phyloP scores from a whole-genome alignment of 2,329 filamentous ascomycete species.

The Sporothrix pallida region DNA sequence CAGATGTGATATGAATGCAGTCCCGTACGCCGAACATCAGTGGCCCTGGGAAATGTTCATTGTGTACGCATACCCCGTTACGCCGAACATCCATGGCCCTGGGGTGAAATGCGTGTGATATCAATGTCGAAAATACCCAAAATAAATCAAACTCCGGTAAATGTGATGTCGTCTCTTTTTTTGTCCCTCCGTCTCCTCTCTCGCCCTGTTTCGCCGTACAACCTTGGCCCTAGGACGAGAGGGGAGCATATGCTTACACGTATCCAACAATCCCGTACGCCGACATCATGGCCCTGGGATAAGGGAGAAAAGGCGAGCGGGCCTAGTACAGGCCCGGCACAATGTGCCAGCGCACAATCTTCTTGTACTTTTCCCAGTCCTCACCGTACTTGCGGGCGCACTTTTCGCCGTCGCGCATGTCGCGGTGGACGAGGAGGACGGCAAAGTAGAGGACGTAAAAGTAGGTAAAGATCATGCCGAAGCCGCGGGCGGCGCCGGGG shows the following conservation, averaged over 20 bases:
- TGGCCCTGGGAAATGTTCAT: slow-evolving; percentile 22
- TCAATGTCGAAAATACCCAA: not conserved
- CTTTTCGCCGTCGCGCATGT: slow-evolving; percentile 87
- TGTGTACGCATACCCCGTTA: slow-evolving; percentile 11
- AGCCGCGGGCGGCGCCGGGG: slow-evolving; percentile 75
- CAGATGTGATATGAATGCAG: not conserved
- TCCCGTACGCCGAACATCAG: slow-evolving; percentile 26
- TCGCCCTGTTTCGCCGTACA: slow-evolving; percentile 14
- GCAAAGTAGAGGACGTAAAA: slow-evolving; percentile 95
- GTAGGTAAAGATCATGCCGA: slow-evolving; percentile 88
- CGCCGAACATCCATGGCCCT: slow-evolving; percentile 29
- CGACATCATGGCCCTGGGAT: slow-evolving; percentile 6
- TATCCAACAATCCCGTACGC: slow-evolving; percentile 25
- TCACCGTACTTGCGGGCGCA: slow-evolving; percentile 88
- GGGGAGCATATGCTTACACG: not conserved
- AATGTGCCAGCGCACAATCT: slow-evolving; percentile 80
- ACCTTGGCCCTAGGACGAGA: slow-evolving; percentile 18
- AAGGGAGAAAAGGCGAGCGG: not conserved
- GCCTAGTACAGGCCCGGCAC: slow-evolving; percentile 80
- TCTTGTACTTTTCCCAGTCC: slow-evolving; percentile 90
- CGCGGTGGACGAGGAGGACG: slow-evolving; percentile 82
- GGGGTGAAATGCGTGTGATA: not conserved
- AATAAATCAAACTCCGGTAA: slow-evolving; percentile 6
- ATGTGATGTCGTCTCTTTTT: not conserved
- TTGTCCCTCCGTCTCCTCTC: no score